Base-by-base conservation (phyloP, 768 basidiomycete genomes). In the Harrya chromipes region DNA sequence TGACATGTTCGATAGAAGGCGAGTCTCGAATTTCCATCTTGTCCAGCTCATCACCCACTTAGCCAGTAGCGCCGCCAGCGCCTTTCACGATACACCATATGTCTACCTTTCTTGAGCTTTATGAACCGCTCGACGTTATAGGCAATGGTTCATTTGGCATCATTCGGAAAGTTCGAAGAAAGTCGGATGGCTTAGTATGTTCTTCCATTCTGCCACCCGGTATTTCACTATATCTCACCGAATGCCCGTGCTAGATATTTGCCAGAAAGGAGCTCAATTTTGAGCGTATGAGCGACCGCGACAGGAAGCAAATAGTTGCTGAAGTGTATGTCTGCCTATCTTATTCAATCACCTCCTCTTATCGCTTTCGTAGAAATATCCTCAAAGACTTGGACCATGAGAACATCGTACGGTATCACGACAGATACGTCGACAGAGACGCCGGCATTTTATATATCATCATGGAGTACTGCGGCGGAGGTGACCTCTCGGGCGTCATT, bases 401-500 rank as follows among this genome's bases (percentile, higher is more conserved):
- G 65, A 88, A 98, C 70, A 98, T 98, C 55, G 97, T 99, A 53
- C 90, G 90, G 59, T 95, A 94, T 69, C 85, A 91, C 59, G 93
- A 97, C 75, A 80, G 93, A 53, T 77, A 88, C 63, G 90, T 97
- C 50, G 97, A 99, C 74, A 78, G 88, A 54, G 90, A 94, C 43
- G 79, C 81, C 34, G 92, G 92, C 19, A 89, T 94, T 49, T 81
- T 98, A 38, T 98, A 97, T 68, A 97, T 99, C 54, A 77, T 98
- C 57, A 99, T 98, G 97, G 97, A 99, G 73, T 98, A 92, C 67
- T 99, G 97, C 63, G 94, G 92, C 5, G 94, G 94, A 19, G 97
- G 97, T 12, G 97, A 99, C 72, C 79, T 99, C 46, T 90, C 90
- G 1, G 74, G 80, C 31, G 70, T 97, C 61, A 97, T 98, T 68